Conservation (phyloP, 441 rosid species). For the Aquilaria agallochum region DNA sequence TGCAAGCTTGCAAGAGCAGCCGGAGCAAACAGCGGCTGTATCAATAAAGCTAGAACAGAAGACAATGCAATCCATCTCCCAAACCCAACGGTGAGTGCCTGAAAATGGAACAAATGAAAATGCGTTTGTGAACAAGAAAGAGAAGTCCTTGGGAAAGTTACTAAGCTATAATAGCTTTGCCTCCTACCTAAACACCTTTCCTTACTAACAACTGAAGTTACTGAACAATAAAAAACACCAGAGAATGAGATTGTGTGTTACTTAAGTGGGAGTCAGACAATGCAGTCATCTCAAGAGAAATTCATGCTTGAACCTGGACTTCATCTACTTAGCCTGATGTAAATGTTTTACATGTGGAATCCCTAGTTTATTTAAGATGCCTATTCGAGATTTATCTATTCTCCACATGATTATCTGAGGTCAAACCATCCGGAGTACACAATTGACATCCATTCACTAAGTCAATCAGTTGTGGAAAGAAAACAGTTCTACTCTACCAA, state of each 20-base stretch:
- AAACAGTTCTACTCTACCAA: no score
- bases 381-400: no score
- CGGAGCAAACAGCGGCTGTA: conserved; percentile 59
- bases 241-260: neutral
- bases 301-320: neutral
- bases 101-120: conserved; percentile 16
- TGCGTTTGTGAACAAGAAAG: neutral
- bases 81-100: conserved; percentile 28
- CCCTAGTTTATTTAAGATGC: no score
- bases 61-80: conserved; percentile 32
- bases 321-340: no score
- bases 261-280: conserved; percentile 1
- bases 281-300: neutral
- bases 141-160: neutral
- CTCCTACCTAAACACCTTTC: neutral
- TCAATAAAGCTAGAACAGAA: conserved; percentile 41
- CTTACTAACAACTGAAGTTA: neutral
- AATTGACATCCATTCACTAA: no score
- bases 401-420: no score
- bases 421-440: no score
- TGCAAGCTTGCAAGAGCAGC: conserved; percentile 79
- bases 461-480: no score
- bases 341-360: no score
- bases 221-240: conserved; percentile 1
- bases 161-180: neutral